Evolutionary conservation across 2,329 filamentous ascomycete genomes (phyloP).

Genomic region (Stylonectria norvegica): DNA sequence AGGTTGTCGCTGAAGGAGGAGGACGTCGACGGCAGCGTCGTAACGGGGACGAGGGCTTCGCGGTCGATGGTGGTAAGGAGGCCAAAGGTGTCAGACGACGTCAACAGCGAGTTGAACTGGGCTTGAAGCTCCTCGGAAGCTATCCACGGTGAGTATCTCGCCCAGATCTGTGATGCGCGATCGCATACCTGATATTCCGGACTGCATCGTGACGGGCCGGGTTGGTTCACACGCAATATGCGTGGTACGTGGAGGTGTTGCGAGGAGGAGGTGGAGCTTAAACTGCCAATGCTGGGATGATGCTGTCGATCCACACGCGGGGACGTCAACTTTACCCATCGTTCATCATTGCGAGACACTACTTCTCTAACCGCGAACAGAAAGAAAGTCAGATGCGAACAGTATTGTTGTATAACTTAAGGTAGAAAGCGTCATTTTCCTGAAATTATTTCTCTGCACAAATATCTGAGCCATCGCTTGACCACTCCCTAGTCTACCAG

Average conservation of each 20-base stretch:
- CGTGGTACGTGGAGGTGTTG: not conserved
- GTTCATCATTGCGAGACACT: no score
- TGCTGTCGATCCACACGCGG: no score
- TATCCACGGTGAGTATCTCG: conserved; percentile 29
- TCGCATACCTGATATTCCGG: conserved; percentile 69
- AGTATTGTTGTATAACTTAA: no score
- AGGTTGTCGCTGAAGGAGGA: conserved; percentile 64
- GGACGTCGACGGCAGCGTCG: conserved; percentile 50
- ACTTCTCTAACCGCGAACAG: no score
- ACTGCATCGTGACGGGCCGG: conserved; percentile 78
- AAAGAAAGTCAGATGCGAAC: no score
- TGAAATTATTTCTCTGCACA: no score
- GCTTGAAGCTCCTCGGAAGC: conserved; percentile 74
- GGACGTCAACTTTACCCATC: no score
- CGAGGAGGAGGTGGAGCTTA: not conserved
- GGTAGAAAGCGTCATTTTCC: no score
- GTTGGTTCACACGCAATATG: no score
- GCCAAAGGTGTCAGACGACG: conserved; percentile 59
- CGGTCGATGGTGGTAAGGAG: conserved; percentile 67
- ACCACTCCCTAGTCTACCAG: no score
- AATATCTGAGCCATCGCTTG: no score
- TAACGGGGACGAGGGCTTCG: conserved; percentile 63
- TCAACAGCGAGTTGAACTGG: conserved; percentile 68
- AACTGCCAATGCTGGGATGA: no score
- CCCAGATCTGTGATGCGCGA: not conserved